phyloP scores from a whole-genome alignment of 1,139 yeast genomes.

The Diutina siamensis region DNA sequence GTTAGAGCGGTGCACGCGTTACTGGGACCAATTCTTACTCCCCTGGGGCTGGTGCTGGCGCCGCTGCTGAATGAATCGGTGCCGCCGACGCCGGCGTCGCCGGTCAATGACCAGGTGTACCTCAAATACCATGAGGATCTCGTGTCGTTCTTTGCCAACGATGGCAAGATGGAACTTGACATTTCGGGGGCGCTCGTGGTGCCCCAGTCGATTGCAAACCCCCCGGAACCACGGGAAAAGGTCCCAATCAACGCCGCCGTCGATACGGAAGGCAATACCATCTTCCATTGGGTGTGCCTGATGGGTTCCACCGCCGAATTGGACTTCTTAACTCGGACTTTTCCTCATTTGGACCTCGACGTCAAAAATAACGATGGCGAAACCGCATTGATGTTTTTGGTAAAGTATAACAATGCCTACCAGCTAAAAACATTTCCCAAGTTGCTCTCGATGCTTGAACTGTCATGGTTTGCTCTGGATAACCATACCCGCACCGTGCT shows the following conservation, averaged over 20 bases:
- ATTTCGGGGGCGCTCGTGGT: background rate
- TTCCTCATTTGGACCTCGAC: slow-evolving; percentile 44
- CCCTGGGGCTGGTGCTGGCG: background rate
- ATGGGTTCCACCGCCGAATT: slow-evolving; percentile 71
- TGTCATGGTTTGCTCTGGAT: slow-evolving; percentile 66
- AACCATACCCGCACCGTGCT: slow-evolving; percentile 59
- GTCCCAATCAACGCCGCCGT: slow-evolving; percentile 71
- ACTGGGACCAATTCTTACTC: background rate
- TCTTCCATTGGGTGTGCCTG: slow-evolving; percentile 94
- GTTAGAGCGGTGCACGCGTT: slow-evolving; percentile 2
- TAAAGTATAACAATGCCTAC: slow-evolving; percentile 76
- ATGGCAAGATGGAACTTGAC: slow-evolving; percentile 2
- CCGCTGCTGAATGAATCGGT: background rate
- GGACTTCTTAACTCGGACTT: slow-evolving; percentile 50
- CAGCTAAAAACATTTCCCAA: slow-evolving; percentile 67
- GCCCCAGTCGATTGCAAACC: slow-evolving; percentile 12
- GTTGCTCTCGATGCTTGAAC: slow-evolving; percentile 62
- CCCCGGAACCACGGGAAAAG: slow-evolving; percentile 32
- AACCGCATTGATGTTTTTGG: slow-evolving; percentile 80
- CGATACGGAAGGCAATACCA: slow-evolving; percentile 88
- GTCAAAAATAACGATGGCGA: slow-evolving; percentile 60
- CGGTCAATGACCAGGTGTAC: background rate
- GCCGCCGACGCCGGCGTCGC: background rate
- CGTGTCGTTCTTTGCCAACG: slow-evolving; percentile 3
- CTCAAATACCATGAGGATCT: background rate